Conservation (phyloP, 805 yeast genomes). For the Ogataea pilisensis region DNA sequence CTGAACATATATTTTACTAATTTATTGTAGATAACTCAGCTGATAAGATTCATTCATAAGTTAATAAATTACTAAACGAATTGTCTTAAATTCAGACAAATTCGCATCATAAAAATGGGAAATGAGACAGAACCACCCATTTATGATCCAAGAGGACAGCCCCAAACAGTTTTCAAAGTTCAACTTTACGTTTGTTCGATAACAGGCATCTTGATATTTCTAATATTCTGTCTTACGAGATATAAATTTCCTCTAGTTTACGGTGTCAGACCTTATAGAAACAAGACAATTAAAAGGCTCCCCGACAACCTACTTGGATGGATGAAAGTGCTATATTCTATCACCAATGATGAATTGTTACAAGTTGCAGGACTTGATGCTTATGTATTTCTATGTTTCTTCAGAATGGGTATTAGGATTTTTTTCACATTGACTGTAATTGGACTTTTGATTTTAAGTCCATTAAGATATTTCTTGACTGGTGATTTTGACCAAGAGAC, state of each 20-base stretch:
- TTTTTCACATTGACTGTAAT: constrained; percentile 40
- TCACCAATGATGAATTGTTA: constrained; percentile 47
- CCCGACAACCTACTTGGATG: constrained; percentile 51
- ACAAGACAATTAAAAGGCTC: constrained; percentile 38
- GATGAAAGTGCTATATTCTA: constrained; percentile 43
- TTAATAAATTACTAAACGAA: too few relatives aligned
- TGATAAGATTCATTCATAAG: too few relatives aligned
- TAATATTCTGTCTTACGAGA: constrained; percentile 47
- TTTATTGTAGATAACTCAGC: too few relatives aligned
- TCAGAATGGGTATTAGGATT: constrained; percentile 50
- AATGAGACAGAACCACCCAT: constrained; percentile 32
- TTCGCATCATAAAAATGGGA: constrained; percentile 1
- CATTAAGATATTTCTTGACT: constrained; percentile 48
- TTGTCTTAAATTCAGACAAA: too few relatives aligned
- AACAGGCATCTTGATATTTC: constrained; percentile 43
- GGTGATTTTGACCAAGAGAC: constrained; percentile 41
- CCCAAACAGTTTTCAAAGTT: constrained; percentile 54
- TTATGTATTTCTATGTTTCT: constrained; percentile 53
- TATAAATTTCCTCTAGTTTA: constrained; percentile 55
- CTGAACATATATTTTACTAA: too few relatives aligned
- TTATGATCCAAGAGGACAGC: constrained; percentile 37
- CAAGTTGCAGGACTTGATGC: constrained; percentile 58
- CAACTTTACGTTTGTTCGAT: constrained; percentile 47
- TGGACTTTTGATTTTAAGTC: constrained; percentile 47
- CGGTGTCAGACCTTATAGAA: constrained; percentile 50